Conservation (phyloP, 768 basidiomycete genomes). For the Pleurotus salmoneostramineus region DNA sequence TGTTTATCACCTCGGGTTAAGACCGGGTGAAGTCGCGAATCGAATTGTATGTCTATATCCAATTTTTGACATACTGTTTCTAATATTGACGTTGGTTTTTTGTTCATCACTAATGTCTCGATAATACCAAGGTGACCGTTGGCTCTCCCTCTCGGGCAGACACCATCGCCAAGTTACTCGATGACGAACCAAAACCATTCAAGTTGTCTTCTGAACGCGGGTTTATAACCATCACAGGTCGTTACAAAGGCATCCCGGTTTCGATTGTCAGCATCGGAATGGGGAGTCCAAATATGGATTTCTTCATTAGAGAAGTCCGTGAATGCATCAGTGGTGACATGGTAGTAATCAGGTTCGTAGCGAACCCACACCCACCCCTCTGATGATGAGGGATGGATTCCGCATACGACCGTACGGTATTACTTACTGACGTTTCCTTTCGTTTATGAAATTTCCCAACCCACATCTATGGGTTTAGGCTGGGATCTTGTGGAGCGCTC, state of each 20-base stretch:
- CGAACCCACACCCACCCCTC: neutral
- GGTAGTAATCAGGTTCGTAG: conserved; percentile 42
- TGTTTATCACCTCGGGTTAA: conserved; percentile 77
- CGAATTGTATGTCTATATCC: conserved; percentile 50
- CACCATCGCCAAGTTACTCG: conserved; percentile 55
- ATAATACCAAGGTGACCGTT: conserved; percentile 56
- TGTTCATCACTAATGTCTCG: neutral
- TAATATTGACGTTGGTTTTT: neutral
- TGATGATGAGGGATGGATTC: neutral
- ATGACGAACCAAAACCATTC: conserved; percentile 56
- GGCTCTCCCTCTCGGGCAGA: conserved; percentile 68
- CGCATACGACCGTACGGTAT: conserved; percentile 2
- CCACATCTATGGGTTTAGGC: conserved; percentile 30
- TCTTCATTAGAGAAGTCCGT: conserved; percentile 77
- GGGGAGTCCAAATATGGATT: conserved; percentile 82
- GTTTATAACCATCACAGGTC: conserved; percentile 69
- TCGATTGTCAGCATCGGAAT: conserved; percentile 81
- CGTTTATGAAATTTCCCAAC: neutral
- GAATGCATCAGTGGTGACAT: conserved; percentile 68
- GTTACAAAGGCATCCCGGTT: conserved; percentile 57
- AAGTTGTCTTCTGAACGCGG: conserved; percentile 69
- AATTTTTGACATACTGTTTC: too few relatives aligned
- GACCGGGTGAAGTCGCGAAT: conserved; percentile 76
- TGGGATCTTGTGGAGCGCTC: conserved; percentile 80
- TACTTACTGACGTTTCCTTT: conserved; percentile 6